These are phyloP conservation scores for Ramaria rubella DNA, from an alignment of 768 basidiomycete species.

Conservation along the genomic window DNA sequence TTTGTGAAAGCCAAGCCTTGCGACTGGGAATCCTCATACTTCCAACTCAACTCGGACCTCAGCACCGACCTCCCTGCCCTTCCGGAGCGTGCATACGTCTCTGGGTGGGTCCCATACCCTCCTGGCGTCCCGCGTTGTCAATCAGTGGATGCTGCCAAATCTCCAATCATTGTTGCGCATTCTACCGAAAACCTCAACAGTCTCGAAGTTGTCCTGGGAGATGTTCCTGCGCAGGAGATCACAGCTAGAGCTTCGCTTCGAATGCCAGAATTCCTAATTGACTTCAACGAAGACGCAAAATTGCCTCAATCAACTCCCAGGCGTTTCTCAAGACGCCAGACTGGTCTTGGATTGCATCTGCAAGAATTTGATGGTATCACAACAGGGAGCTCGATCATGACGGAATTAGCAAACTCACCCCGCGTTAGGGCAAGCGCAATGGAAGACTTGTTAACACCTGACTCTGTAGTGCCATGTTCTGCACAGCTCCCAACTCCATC, in stretches of 20 bases:
- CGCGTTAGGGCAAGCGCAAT: too few relatives aligned
- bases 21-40: neutral
- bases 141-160: neutral
- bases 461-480: neutral
- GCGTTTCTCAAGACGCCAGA: neutral
- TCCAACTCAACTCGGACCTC: neutral
- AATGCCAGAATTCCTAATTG: too few relatives aligned
- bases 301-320: neutral
- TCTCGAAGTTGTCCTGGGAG: neutral
- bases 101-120: neutral
- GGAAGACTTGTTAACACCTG: too few relatives aligned
- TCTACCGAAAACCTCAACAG: neutral
- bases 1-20: neutral
- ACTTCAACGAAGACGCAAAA: neutral
- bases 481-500: neutral
- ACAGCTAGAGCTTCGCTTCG: too few relatives aligned
- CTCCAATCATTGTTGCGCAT: neutral
- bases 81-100: neutral
- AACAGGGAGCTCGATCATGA: too few relatives aligned
- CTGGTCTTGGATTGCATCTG: neutral
- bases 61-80: neutral
- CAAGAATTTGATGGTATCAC: too few relatives aligned
- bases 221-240: too few relatives aligned
- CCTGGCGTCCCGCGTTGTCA: neutral
- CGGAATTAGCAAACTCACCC: too few relatives aligned